Base-by-base conservation (phyloP, 1,139 yeast species). In the Kluyveromyces sp. region DNA sequence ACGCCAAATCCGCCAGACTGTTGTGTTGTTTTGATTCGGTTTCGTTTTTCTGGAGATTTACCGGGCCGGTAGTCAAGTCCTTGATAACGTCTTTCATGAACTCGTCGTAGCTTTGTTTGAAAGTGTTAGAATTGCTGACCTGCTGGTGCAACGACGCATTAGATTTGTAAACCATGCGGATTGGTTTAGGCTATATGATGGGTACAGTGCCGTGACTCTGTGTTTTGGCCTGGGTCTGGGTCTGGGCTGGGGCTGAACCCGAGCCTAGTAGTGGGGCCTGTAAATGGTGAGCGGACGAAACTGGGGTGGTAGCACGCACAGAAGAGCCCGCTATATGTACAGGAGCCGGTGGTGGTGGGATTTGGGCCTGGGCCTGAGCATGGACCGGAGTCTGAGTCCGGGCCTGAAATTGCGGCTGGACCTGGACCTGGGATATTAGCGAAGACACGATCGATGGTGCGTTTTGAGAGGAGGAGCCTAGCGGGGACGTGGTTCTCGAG, bases 21-120 rank as follows among this genome's bases (percentile, higher is more conserved):
- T 60, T 53, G 7, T 47, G 43, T 10, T 45, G 47, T 27, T 54
- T 59, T 28, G 26, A 38, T 47, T 51, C 39, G 30, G 10, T 21
- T 15, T 56, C 50, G 42, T 61, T 62, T 33, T 59, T 59, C n/a
- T 51, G 48, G 25, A 59, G 41, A 3, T 64, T 56, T n/a, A 58
- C 53, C n/a, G 52, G 49, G 46, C 53, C 53, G 35, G 54, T 52
- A 10, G 61, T 61, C 26, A 57, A 49, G 40, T 63, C 65, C 7
- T 52, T 47, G 26, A 58, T 55, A 7, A 59, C 52, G 3, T 51
- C 48, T 42, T 55, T 54, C 33, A 59, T 52, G 25, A 56, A 48
- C 37, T 59, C 65, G 44, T 56, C 53, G 38, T 54, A 55, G 40
- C 43, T 42, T 8, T 48, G 50, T 27, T 36, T 28, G 40, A 37